Conservation (phyloP, 805 yeast species). For the Yamadazyma sp. region DNA sequence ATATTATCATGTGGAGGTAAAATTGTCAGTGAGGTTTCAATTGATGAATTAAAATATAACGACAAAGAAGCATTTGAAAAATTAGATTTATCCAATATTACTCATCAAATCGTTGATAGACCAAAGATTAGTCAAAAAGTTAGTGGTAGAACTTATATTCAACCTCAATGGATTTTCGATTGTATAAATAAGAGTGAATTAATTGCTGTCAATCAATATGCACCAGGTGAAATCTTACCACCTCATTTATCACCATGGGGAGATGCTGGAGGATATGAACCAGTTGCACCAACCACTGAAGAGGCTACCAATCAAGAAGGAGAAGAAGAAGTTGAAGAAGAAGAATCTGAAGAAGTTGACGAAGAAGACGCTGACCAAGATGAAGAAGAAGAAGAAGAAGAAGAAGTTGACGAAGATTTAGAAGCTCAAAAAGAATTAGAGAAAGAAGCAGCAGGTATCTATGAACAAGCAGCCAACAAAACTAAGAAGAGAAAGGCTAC, state of each 20-base stretch:
- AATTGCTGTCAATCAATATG: slow-evolving; percentile 74
- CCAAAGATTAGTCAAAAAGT: slow-evolving; percentile 75
- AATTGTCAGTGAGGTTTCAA: slow-evolving; percentile 79
- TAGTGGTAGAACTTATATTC: slow-evolving; percentile 89
- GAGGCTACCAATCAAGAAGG: slow-evolving; percentile 45
- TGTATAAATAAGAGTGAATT: slow-evolving; percentile 75
- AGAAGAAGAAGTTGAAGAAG: slow-evolving; percentile 51
- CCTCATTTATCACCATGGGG: slow-evolving; percentile 99
- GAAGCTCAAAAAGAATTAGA: slow-evolving; percentile 88
- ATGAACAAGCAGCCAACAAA: slow-evolving; percentile 41
- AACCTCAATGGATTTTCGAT: slow-evolving; percentile 98
- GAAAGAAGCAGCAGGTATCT: slow-evolving; percentile 73
- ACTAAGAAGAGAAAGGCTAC: slow-evolving; percentile 44
- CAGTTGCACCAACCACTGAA: slow-evolving; percentile 55
- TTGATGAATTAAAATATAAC: slow-evolving; percentile 66
- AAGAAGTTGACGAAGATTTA: slow-evolving; percentile 76
- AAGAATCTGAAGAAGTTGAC: slow-evolving; percentile 47
- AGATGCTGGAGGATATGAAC: slow-evolving; percentile 87
- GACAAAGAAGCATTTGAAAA: slow-evolving; percentile 42
- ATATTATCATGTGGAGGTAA: slow-evolving; percentile 84
- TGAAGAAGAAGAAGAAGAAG: slow-evolving; percentile 72
- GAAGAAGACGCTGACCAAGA: slow-evolving; percentile 36
- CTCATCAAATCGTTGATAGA: slow-evolving; percentile 94
- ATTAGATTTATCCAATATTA: slow-evolving; percentile 64
- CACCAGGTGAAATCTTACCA: slow-evolving; percentile 93